Conservation (phyloP, 257 asterid species). For the Euphrasia confusa region DNA sequence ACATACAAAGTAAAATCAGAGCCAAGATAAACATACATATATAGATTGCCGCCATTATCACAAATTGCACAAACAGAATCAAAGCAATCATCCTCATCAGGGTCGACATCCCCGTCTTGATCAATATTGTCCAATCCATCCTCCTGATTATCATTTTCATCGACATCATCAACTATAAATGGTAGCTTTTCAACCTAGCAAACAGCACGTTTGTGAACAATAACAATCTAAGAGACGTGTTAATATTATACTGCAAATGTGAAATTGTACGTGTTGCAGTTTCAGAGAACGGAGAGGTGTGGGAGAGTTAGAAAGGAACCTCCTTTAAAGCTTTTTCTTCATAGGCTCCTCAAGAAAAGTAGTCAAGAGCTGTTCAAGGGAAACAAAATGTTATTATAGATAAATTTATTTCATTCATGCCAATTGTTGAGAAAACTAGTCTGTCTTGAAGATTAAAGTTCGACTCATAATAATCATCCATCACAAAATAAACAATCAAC, state of each 20-base stretch:
- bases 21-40: slow-evolving; percentile 38
- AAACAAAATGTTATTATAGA: slow-evolving; percentile 15
- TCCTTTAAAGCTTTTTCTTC: slow-evolving; percentile 41
- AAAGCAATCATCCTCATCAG: slow-evolving; percentile 49
- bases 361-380: slow-evolving; percentile 47
- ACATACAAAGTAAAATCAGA: neutral
- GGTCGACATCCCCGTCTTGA: slow-evolving; percentile 38
- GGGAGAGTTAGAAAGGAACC: slow-evolving; percentile 36
- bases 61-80: slow-evolving; percentile 74
- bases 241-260: slow-evolving; percentile 12
- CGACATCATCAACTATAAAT: slow-evolving; percentile 54
- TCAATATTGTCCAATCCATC: slow-evolving; percentile 23
- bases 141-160: slow-evolving; percentile 28
- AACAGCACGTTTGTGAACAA: slow-evolving; percentile 22
- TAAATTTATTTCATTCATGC: neutral
- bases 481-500: slow-evolving; percentile 10
- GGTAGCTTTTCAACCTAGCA: slow-evolving; percentile 47
- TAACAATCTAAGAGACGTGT: slow-evolving; percentile 13
- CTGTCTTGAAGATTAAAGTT: neutral
- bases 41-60: slow-evolving; percentile 62
- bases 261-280: neutral
- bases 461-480: slow-evolving; percentile 5
- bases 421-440: neutral
- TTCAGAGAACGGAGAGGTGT: neutral
- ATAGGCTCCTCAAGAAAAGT: slow-evolving; percentile 53